Evolutionary conservation across 305 asterid species (phyloP).

Genomic region (Euphrasia arctica): DNA sequence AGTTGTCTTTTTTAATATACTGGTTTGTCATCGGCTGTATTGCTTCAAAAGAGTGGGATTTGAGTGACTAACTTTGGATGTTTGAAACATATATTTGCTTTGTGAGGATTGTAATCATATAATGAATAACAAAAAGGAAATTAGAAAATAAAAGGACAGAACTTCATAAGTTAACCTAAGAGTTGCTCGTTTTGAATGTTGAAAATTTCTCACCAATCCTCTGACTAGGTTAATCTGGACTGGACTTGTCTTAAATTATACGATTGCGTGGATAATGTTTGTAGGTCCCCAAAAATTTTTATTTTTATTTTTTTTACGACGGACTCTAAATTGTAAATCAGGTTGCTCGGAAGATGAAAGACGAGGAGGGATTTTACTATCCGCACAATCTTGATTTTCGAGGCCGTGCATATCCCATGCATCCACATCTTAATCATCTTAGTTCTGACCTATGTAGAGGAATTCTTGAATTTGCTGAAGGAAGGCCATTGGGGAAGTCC

Average conservation of each 20-base stretch:
- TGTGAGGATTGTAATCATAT: neutral
- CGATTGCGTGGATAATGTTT: neutral
- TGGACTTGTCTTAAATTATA: neutral
- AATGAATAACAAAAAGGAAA: neutral
- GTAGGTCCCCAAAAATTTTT: neutral
- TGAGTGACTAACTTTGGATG: neutral
- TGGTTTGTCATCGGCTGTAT: neutral
- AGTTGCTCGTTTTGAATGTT: neutral
- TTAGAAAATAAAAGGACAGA: neutral
- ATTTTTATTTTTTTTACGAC: neutral
- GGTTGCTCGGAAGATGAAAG: slow-evolving; percentile 95
- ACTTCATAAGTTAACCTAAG: neutral
- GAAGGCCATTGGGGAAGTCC: slow-evolving; percentile 75
- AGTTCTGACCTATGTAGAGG: slow-evolving; percentile 97
- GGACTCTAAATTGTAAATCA: slow-evolving; percentile 39
- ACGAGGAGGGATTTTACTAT: slow-evolving; percentile 89
- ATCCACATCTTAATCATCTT: slow-evolving; percentile 90
- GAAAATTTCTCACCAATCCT: neutral
- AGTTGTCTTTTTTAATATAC: neutral
- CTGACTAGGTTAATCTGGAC: neutral
- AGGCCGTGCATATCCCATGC: slow-evolving; percentile 99
- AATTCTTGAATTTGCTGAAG: slow-evolving; percentile 93
- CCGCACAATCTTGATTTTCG: slow-evolving; percentile 98
- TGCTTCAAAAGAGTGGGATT: neutral
- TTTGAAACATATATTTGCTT: neutral